phyloP scores from a whole-genome alignment of 768 basidiomycete species.

The Tubosaeta sp. region DNA sequence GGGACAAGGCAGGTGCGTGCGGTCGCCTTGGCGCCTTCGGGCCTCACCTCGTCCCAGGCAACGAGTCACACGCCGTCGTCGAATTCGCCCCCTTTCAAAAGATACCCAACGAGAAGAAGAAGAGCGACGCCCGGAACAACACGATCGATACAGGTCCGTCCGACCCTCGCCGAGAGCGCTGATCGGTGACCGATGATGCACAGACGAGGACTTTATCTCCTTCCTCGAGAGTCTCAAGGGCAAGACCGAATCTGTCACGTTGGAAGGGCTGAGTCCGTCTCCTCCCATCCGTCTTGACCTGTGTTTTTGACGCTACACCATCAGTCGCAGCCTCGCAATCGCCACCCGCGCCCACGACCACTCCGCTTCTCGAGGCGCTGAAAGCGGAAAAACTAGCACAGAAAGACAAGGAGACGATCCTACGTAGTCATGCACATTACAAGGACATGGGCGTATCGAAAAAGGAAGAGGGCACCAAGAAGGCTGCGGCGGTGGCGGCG shows the following conservation, averaged over 20 bases:
- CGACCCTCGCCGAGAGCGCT: neutral
- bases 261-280: slow-evolving; percentile 59
- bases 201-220: slow-evolving; percentile 80
- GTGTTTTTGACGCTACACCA: neutral
- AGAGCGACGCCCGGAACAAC: slow-evolving; percentile 72
- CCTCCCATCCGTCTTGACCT: neutral
- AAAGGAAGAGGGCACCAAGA: slow-evolving; percentile 40
- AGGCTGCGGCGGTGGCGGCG: slow-evolving; percentile 11
- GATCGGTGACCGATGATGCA: too few species aligned
- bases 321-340: slow-evolving; percentile 59
- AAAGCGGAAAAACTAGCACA: slow-evolving; percentile 68
- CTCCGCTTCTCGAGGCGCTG: slow-evolving; percentile 90
- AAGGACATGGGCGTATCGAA: slow-evolving; percentile 41
- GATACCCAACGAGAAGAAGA: slow-evolving; percentile 68
- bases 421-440: slow-evolving; percentile 71
- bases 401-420: slow-evolving; percentile 69
- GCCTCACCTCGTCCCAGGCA: slow-evolving; percentile 46
- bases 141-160: slow-evolving; percentile 70
- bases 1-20: slow-evolving; percentile 78
- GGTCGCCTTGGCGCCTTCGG: neutral
- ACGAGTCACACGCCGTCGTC: slow-evolving; percentile 83
- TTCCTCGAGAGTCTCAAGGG: slow-evolving; percentile 72
- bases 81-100: slow-evolving; percentile 95
- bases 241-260: slow-evolving; percentile 54
- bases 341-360: slow-evolving; percentile 66